Base-by-base conservation (phyloP, 768 basidiomycete genomes). In the Lactarius evosmus region DNA sequence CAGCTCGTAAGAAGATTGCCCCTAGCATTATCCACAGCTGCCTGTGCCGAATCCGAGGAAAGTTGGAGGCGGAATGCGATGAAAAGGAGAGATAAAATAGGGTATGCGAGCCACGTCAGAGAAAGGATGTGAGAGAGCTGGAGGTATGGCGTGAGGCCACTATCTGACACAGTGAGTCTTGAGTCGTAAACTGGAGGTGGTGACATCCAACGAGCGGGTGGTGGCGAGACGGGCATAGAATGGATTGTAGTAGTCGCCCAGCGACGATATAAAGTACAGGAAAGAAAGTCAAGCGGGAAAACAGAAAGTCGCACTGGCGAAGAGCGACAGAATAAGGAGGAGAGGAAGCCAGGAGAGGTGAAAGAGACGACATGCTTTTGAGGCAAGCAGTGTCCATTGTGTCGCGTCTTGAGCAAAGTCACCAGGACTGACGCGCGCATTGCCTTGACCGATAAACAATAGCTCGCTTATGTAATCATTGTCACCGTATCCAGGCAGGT, bases 41-140 rank as follows among this genome's bases (percentile, higher is more conserved):
- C 79, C 70, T 90, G 81, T 4, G 93, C 85, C 14, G 88, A 82
- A 25, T 79, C 79, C 6, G 89, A 82, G 29, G 93, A 92, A 12
- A 90, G 73, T 64, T 87, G 83, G 41, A 97, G 82, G 60, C 92
- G 84, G 71, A 94, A 93, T 36, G 88, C 88, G 73, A 95, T 84
- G 72, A 98, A 91, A 67, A 94, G 74, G 62, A 98, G 85, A 29
- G 94, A 95, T 46, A 96, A 77, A 32, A 97, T 86, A 34, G 93
- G 93, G 68, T 93, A 94, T 9, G 94, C 92, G 41, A 98, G 88
- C 88, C 93, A 91, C 72, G 91, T 83, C 14, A 96, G 83, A 27
- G 93, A 93, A 33, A 96, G 83, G 52, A 93, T 81, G 70, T 95
- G 87, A 32, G 86, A 80, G 38, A 95, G 87, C 67, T 86, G 81